Evolutionary conservation across 2,329 filamentous ascomycete genomes (phyloP).

Genomic region (Oidium heveae): DNA sequence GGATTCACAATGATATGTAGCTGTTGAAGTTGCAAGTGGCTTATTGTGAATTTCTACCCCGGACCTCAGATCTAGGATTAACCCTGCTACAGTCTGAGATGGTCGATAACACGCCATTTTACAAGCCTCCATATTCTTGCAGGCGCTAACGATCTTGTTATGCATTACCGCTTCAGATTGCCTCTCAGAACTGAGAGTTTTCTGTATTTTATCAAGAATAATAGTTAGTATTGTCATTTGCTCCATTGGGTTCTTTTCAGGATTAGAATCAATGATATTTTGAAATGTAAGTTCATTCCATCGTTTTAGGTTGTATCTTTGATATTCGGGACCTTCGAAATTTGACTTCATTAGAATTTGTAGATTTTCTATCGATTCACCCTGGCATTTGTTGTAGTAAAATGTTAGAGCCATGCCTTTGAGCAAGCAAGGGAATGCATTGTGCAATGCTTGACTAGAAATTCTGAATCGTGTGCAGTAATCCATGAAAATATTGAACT

Average conservation of each 20-base stretch:
- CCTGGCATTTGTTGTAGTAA: neutral
- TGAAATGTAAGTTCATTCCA: neutral
- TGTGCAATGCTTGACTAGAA: neutral
- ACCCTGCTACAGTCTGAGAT: too few relatives aligned
- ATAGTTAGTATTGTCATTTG: neutral
- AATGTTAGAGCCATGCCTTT: neutral
- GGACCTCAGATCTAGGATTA: too few relatives aligned
- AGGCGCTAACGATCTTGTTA: too few relatives aligned
- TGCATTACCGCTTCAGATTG: neutral
- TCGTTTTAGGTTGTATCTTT: neutral
- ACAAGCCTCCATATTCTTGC: too few relatives aligned
- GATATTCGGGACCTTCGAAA: neutral
- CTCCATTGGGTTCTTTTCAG: neutral
- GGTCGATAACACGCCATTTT: too few relatives aligned
- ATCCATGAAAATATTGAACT: neutral
- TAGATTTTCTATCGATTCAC: neutral
- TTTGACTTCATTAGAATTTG: neutral
- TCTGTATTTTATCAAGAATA: neutral
- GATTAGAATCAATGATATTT: neutral
- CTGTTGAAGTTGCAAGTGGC: too few relatives aligned
- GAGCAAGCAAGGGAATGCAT: neutral
- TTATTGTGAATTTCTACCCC: too few relatives aligned
- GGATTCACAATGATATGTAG: neutral
- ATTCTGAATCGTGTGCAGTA: neutral
- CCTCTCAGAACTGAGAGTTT: neutral